Percentiles rank a stretch among this genome's conserved stretches.
Conservation (phyloP, 768 basidiomycete species). For the Clitopilus hobsonii region DNA sequence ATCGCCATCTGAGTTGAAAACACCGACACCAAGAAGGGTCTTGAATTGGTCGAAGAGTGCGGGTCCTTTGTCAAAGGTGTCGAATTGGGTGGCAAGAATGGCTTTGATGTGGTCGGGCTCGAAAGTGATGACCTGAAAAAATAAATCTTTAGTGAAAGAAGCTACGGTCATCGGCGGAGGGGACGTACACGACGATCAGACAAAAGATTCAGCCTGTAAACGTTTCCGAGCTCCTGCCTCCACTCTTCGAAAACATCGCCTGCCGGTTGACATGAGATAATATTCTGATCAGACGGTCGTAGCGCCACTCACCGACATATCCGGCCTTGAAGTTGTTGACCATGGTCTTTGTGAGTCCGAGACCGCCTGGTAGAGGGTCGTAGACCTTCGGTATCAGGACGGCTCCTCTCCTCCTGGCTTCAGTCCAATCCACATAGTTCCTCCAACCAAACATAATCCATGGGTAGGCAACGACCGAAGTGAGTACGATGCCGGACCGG, state of each 20-base stretch:
- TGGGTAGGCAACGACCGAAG: neutral
- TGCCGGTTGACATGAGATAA: neutral
- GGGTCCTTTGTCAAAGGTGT: slow-evolving; percentile 27
- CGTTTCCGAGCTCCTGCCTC: neutral
- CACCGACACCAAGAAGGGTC: slow-evolving; percentile 47
- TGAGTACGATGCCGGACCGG: neutral
- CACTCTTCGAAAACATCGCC: neutral
- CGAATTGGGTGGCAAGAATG: slow-evolving; percentile 35
- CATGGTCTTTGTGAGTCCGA: neutral
- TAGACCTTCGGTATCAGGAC: slow-evolving; percentile 3
- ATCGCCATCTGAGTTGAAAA: slow-evolving; percentile 55
- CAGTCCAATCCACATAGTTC: slow-evolving; percentile 1
- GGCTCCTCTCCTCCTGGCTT: slow-evolving; percentile 5
- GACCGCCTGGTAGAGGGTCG: slow-evolving; percentile 2
- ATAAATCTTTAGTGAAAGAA: neutral
- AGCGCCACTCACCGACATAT: slow-evolving; percentile 20
- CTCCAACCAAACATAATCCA: neutral
- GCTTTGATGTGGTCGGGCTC: slow-evolving; percentile 40
- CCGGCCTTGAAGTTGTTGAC: slow-evolving; percentile 14
- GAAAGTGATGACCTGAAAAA: slow-evolving; percentile 34
- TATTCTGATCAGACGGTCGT: neutral
- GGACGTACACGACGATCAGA: slow-evolving; percentile 31
- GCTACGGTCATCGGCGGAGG: neutral
- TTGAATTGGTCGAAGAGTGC: slow-evolving; percentile 13
- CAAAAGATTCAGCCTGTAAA: slow-evolving; percentile 19